These are phyloP conservation scores for Kluyveromyces siamensis DNA, from an alignment of 805 yeast genomes.

Conservation along the genomic window DNA sequence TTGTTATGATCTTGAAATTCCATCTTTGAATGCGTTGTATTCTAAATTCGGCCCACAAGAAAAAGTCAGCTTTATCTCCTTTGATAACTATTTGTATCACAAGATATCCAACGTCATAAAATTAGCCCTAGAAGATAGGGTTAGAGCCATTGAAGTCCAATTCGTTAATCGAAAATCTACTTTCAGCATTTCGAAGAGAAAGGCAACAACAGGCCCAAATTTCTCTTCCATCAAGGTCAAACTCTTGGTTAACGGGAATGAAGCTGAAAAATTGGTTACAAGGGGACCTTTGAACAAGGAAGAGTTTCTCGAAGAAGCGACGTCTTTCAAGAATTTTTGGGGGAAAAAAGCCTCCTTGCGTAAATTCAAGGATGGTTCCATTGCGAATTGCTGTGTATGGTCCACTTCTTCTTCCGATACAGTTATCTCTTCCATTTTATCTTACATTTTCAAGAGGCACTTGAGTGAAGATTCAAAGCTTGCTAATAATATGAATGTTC, in stretches of 20 bases:
- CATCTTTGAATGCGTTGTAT: constrained; percentile 28
- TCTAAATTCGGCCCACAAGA: constrained; percentile 57
- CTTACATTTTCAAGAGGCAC: constrained; percentile 57
- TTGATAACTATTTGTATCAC: constrained; percentile 55
- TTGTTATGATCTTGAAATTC: constrained; percentile 39
- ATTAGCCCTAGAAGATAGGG: constrained; percentile 47
- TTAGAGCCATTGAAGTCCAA: constrained; percentile 29
- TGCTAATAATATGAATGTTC: constrained; percentile 28
- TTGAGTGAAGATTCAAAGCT: constrained; percentile 35
- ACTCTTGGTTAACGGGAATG: constrained; percentile 56
- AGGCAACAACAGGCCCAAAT: constrained; percentile 31
- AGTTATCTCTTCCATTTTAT: constrained; percentile 53
- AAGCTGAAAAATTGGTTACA: constrained; percentile 73
- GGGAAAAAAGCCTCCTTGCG: constrained; percentile 77
- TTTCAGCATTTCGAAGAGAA: constrained; percentile 40
- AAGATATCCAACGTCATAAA: constrained; percentile 50
- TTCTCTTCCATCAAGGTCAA: constrained; percentile 45
- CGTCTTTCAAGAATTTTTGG: constrained; percentile 79
- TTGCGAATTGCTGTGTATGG: constrained; percentile 91
- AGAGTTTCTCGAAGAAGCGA: constrained; percentile 43
- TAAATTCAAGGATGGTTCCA: constrained; percentile 86
- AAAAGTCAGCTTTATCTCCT: constrained; percentile 60
- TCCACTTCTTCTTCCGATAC: constrained; percentile 45
- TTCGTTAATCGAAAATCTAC: constrained; percentile 22
- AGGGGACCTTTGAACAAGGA: constrained; percentile 71